Evolutionary conservation across 2,329 filamentous ascomycete genomes (phyloP), one percentile per base, ranked within the genome.

Genomic region (Fusarium burgessii): DNA sequence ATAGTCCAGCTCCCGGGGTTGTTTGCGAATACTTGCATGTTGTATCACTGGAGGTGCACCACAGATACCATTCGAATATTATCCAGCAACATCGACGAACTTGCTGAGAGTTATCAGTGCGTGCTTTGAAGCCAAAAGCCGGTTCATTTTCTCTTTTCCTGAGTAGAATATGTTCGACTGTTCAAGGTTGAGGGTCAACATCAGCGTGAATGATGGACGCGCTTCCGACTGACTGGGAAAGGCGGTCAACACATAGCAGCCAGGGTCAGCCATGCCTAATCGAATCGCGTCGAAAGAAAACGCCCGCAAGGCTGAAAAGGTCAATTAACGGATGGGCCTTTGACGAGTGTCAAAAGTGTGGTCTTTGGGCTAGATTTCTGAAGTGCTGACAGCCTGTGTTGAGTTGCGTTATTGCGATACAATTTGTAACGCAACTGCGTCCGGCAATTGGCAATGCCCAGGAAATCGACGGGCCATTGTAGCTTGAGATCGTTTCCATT

Each of bases 171-270:
- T 10, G 27, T 29, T 29, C 27, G 10, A 29, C 10, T 7, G 27
- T 10, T 29, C 7, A 29, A 29, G 27, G 27, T 29, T 29, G 27
- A 29, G 27, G 27, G 27, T 29, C 27, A 29, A 29, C 27, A 36
- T 36, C 10, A 41, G 8, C 23, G 10, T 33, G 27, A 29, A 58
- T 49, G 33, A 6, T 12, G 42, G n/a, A 18, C 23, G 11, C 33
- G 15, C 23, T 23, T 36, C 41, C 23, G 27, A 36, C 15, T 63
- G 47, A 25, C 42, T 33, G 17, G 14, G 60, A 65, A 66, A 66
- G 23, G 62, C 62, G 62, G 62, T 66, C 61, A 59, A 20, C 45
- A 25, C 43, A 33, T n/a, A 20, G 38, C 18, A 20, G 25, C 25
- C 42, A 50, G 60, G 43, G 40, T 35, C 23, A 14, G 11, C 27